phyloP scores from a whole-genome alignment of 768 basidiomycete genomes.

The Boletus sp. region DNA sequence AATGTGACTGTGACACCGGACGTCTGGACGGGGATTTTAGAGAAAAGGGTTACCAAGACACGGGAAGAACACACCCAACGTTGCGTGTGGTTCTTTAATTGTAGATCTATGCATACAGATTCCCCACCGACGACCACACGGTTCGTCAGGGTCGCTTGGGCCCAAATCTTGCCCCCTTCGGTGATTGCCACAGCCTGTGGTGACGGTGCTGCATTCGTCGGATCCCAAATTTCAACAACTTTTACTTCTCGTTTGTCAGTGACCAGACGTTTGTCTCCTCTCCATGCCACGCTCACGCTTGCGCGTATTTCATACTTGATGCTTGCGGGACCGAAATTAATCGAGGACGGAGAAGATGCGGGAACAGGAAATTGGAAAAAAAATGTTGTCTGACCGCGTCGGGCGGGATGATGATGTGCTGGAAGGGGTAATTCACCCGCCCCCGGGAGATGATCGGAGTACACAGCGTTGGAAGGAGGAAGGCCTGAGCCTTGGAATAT shows the following conservation, averaged over 20 bases:
- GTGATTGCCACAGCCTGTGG: conserved; percentile 66
- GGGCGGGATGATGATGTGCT: conserved; percentile 64
- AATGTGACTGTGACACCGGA: conserved; percentile 62
- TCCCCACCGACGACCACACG: conserved; percentile 66
- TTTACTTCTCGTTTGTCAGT: conserved; percentile 59
- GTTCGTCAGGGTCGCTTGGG: conserved; percentile 64
- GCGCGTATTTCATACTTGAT: conserved; percentile 75
- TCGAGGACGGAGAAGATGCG: conserved; percentile 62
- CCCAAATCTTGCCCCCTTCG: conserved; percentile 80
- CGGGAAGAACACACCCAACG: conserved; percentile 58
- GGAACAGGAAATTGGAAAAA: conserved; percentile 78
- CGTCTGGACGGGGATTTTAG: conserved; percentile 47
- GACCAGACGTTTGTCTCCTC: conserved; percentile 68
- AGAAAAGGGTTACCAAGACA: background rate
- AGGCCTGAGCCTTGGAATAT: conserved; percentile 80
- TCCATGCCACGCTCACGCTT: conserved; percentile 72
- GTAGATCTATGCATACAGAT: conserved; percentile 68
- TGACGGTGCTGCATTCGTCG: conserved; percentile 32
- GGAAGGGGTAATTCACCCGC: conserved; percentile 63
- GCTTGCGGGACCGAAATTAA: conserved; percentile 66
- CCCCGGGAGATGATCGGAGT: conserved; percentile 47
- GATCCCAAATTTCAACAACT: conserved; percentile 56
- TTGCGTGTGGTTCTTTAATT: conserved; percentile 78
- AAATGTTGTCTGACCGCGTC: conserved; percentile 76
- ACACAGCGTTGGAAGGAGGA: conserved; percentile 82